Base-by-base conservation (phyloP, 441 rosid species). In the Arabidopsis lyrata region DNA sequence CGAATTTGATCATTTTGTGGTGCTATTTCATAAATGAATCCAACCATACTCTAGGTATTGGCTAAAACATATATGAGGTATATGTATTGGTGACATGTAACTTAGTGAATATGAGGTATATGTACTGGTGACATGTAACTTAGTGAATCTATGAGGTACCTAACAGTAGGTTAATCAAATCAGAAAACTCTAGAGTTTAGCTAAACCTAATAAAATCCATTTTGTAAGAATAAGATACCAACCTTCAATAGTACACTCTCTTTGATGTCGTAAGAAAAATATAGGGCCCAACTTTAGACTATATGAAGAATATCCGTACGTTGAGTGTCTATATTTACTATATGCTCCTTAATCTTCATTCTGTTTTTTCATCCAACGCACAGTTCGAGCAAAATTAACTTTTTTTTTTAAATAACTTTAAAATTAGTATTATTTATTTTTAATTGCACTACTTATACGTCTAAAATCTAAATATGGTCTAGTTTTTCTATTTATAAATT, bases 171-270 rank as follows among this genome's bases (percentile, higher is more conserved):
- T 29, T 45, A 16, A 50, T 59, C 36, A 66, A 56, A 50, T 66
- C 39, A 49, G 14, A 50, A 52, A 39, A 49, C 29, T 50, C 41
- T 11, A 15, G 38, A 59, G 63, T 69, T 13, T 13, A 54, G 1
- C 32, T 18, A 12, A 44, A 45, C 47, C 47, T 45, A 14, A 34
- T 22, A 47, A 47, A 58, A 31, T 49, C 32, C 31, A 66, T 65
- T 52, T 74, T 14, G 58, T 68, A 60, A 52, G 68, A 75, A 75
- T 36, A 68, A 60, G 68, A 75, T 52, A 44, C 75, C 59, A 75
- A 16, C 13, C 75, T 62, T 75, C 63, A 68, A 53, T 12, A 61
- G 22, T 52, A 50, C 62, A 75, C 63, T 48, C 58, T 39, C 73
- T 52, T 22, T 44, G 36, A 48, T 57, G 60, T 47, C 45, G 1